Conservation (phyloP, 2,329 filamentous ascomycete species). For the Hypocreales sp. region DNA sequence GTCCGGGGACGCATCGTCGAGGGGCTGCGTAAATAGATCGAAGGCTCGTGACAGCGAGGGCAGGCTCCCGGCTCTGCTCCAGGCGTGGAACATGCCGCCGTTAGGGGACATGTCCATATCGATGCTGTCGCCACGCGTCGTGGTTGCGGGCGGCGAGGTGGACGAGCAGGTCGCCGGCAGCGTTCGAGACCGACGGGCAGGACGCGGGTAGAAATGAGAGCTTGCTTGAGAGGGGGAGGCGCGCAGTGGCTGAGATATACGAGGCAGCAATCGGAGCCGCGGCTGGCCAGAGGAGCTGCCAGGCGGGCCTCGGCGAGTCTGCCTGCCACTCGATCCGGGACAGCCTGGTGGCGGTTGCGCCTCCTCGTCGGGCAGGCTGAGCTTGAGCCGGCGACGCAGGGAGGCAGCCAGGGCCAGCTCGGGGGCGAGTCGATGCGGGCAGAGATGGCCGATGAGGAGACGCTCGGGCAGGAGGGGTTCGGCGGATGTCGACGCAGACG, state of each 20-base stretch:
- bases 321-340: slow-evolving; percentile 7
- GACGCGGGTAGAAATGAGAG: slow-evolving; percentile 26
- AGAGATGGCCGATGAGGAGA: neutral
- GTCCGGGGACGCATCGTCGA: slow-evolving; percentile 11
- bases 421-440: no score
- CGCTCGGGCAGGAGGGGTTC: neutral
- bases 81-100: slow-evolving; percentile 10
- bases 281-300: slow-evolving; percentile 5
- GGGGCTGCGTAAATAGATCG: slow-evolving; percentile 27
- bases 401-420: neutral
- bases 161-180: slow-evolving; percentile 19
- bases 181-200: slow-evolving; percentile 31
- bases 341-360: no score
- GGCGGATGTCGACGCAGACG: no score
- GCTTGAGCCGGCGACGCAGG: no score
- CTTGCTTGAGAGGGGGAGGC: slow-evolving; percentile 17
- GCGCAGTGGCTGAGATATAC: slow-evolving; percentile 18
- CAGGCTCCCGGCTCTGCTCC: slow-evolving; percentile 13
- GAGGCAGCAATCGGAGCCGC: slow-evolving; percentile 6
- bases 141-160: slow-evolving; percentile 3
- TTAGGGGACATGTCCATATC: slow-evolving; percentile 19
- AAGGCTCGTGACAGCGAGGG: slow-evolving; percentile 37
- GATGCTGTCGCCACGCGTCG: slow-evolving; percentile 3
- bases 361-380: no score
- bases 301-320: slow-evolving; percentile 10